Percentiles rank a stretch among this genome's conserved stretches.
Evolutionary conservation across 345 rosid genomes (phyloP).

Genomic region (Boechera retrofracta): DNA sequence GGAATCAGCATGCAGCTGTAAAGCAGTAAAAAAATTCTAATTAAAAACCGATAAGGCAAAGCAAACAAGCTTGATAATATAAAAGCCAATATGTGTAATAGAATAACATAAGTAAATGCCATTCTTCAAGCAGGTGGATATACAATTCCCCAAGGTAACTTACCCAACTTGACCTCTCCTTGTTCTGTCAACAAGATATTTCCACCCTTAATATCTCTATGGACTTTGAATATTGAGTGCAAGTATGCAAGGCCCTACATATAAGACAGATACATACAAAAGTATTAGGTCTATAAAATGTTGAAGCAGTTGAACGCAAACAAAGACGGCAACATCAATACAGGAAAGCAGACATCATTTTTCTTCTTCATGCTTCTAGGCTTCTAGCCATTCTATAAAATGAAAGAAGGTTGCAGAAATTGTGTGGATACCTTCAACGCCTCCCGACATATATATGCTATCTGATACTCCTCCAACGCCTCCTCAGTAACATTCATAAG

Average conservation of each 20-base stretch:
- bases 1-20: slow-evolving; percentile 32
- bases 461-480: slow-evolving; percentile 93
- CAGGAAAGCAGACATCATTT: slow-evolving; percentile 28
- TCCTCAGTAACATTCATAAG: slow-evolving; percentile 90
- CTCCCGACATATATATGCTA: slow-evolving; percentile 94
- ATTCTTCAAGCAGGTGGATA: slow-evolving; percentile 11
- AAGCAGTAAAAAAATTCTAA: background rate
- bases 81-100: slow-evolving; percentile 19
- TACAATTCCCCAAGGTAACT: slow-evolving; percentile 45
- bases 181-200: slow-evolving; percentile 97
- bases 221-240: slow-evolving; percentile 98
- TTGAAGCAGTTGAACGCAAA: slow-evolving; percentile 24
- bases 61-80: slow-evolving; percentile 16
- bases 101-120: slow-evolving; percentile 19
- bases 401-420: slow-evolving; percentile 15
- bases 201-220: slow-evolving; percentile 98
- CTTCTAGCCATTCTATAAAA: slow-evolving; percentile 32
- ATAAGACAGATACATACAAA: slow-evolving; percentile 35
- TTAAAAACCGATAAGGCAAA: slow-evolving; percentile 7
- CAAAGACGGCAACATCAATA: slow-evolving; percentile 14
- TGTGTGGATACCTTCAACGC: slow-evolving; percentile 74
- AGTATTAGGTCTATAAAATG: slow-evolving; percentile 27
- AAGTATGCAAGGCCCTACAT: slow-evolving; percentile 93
- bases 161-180: slow-evolving; percentile 99
- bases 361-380: slow-evolving; percentile 33